Conservation (phyloP, 2,329 filamentous ascomycete species). For the Dactylonectria estremocensis region DNA sequence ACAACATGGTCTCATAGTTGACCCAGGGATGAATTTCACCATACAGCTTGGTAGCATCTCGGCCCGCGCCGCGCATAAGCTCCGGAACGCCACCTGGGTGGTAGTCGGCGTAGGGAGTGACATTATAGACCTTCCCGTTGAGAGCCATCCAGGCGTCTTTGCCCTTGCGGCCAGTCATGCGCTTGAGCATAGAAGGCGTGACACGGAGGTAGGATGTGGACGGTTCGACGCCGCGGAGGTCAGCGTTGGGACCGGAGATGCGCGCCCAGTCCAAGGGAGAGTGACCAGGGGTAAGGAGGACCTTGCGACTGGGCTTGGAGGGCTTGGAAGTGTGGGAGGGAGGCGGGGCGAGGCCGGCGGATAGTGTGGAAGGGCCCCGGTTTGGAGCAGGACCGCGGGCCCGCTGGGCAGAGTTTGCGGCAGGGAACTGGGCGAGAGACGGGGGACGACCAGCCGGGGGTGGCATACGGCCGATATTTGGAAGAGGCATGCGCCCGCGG, state of each 20-base stretch:
- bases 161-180: constrained; percentile 86
- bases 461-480: constrained; percentile 39
- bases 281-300: constrained; percentile 89
- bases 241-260: constrained; percentile 74
- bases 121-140: constrained; percentile 93
- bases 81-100: constrained; percentile 91
- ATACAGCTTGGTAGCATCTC: constrained; percentile 75
- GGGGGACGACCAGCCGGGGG: constrained; percentile 49
- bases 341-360: constrained; percentile 66
- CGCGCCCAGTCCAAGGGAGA: constrained; percentile 97
- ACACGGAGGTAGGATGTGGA: constrained; percentile 77
- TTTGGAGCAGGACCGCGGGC: constrained; percentile 61
- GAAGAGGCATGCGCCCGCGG: constrained; percentile 41
- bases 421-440: constrained; percentile 63
- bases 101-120: constrained; percentile 89
- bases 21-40: constrained; percentile 80
- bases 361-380: constrained; percentile 54
- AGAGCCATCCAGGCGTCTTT: constrained; percentile 92
- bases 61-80: constrained; percentile 74
- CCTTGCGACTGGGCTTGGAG: constrained; percentile 75
- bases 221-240: constrained; percentile 75
- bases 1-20: constrained; percentile 80
- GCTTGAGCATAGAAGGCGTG: constrained; percentile 84
- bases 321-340: constrained; percentile 68
- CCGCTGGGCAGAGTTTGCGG: constrained; percentile 67